phyloP scores from a whole-genome alignment of 1,284 basidiomycete genomes.

The Sporisorium scitamineum region DNA sequence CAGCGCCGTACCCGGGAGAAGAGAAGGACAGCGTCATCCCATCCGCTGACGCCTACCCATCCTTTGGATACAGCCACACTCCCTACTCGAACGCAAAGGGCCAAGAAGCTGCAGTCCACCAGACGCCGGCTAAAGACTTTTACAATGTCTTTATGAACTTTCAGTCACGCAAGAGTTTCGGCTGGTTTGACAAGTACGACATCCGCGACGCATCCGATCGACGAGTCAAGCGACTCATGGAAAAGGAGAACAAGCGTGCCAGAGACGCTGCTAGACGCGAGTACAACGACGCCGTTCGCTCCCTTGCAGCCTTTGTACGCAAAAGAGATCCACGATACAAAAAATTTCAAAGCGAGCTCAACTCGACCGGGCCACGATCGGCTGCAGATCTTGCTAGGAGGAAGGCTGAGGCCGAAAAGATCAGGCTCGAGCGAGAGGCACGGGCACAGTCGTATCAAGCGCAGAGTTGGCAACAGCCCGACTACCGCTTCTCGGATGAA shows the following conservation, averaged over 20 bases:
- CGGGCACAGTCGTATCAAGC: slow-evolving; percentile 76
- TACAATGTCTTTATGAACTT: slow-evolving; percentile 91
- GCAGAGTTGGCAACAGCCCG: slow-evolving; percentile 62
- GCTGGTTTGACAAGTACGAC: slow-evolving; percentile 89
- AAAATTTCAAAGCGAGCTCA: slow-evolving; percentile 67
- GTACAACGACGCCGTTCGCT: slow-evolving; percentile 88
- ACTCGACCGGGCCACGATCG: slow-evolving; percentile 78
- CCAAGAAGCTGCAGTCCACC: slow-evolving; percentile 45
- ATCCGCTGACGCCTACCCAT: slow-evolving; percentile 72
- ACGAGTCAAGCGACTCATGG: slow-evolving; percentile 84
- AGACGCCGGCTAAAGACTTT: slow-evolving; percentile 73
- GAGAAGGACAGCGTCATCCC: slow-evolving; percentile 62
- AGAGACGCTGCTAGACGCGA: slow-evolving; percentile 88
- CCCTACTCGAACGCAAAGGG: slow-evolving; percentile 73
- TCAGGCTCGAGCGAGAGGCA: slow-evolving; percentile 70
- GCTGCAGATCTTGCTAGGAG: slow-evolving; percentile 72
- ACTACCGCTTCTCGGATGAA: slow-evolving; percentile 56
- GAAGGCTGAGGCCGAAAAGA: slow-evolving; percentile 71
- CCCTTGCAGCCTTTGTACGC: slow-evolving; percentile 83
- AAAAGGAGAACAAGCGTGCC: slow-evolving; percentile 93
- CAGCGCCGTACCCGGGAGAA: slow-evolving; percentile 71
- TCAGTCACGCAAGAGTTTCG: slow-evolving; percentile 86
- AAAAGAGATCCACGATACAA: slow-evolving; percentile 95
- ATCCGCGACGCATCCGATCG: slow-evolving; percentile 86
- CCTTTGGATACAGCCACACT: slow-evolving; percentile 85